Evolutionary conservation across 2,329 filamentous ascomycete genomes (phyloP), one percentile per base, ranked within the genome.

Genomic region (Aspergillus vadensis): DNA sequence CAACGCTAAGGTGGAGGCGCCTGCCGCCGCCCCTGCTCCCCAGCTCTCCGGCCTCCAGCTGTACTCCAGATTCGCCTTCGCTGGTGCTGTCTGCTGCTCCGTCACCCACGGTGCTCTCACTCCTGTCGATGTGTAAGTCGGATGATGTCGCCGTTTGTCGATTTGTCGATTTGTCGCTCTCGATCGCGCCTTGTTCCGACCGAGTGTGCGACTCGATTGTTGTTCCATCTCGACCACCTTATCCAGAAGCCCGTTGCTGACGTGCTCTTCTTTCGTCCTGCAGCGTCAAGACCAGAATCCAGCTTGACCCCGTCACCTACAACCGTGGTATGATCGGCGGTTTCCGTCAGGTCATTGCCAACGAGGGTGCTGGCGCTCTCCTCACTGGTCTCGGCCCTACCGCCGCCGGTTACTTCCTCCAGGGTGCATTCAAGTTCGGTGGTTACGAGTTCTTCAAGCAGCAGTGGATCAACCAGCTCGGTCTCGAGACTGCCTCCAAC

Each of bases 361-460:
- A 87, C 70, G 92, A 96, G 84, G 92, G 92, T 82, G 89, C 90
- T 75, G 90, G 88, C 78, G 92, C 91, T 79, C 88, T 96, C 73
- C 83, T 91, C 79, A 96, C 92, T 70, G 91, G 91, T 81, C 86
- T 88, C 79, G 92, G 92, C 70, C 92, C 91, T 73, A 96, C 91
- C 76, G 88, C 88, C 70, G 90, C 91, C 68, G 91, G 91, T 79
- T 96, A 96, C 84, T 96, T 96, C 88, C 88, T 96, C 72, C 91
- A 96, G 83, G 91, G 92, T 77, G 90, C 91, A 72, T 88, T 95
- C 86, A 96, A 96, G 84, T 95, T 95, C 80, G 92, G 92, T 79
- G 92, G 92, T 78, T 96, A 96, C 81, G 92, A 96, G 83, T 89
- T 96, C 83, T 96, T 96, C 90, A 96, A 96, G 89, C 87, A 93